These are phyloP conservation scores for Hygrocybe punicea DNA, from an alignment of 768 basidiomycete genomes.

Conservation along the genomic window DNA sequence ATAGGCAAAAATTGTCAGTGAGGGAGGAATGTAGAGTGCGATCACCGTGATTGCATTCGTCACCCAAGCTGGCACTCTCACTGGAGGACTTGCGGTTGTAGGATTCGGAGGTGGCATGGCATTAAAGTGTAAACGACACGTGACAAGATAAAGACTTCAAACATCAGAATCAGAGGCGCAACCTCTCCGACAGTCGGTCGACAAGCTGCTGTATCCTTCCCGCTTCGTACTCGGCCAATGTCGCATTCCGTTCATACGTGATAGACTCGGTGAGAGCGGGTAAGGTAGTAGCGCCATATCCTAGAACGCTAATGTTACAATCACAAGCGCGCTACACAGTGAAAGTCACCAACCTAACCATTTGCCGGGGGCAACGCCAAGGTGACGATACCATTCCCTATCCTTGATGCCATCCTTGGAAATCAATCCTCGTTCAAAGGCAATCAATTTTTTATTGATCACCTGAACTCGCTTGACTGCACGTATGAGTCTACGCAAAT, in stretches of 20 bases:
- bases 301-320: conserved; percentile 32
- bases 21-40: conserved; percentile 33
- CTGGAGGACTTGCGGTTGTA: background rate
- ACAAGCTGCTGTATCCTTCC: conserved; percentile 53
- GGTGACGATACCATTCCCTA: conserved; percentile 82
- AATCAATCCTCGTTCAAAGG: conserved; percentile 80
- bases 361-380: conserved; percentile 84
- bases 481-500: conserved; percentile 46
- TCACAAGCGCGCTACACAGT: background rate
- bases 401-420: conserved; percentile 71
- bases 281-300: conserved; percentile 82
- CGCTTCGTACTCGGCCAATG: conserved; percentile 59
- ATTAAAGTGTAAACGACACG: too few species aligned
- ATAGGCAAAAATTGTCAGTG: conserved; percentile 60
- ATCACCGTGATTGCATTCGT: background rate
- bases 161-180: conserved; percentile 23
- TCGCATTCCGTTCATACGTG: conserved; percentile 60
- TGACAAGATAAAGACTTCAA: background rate
- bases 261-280: conserved; percentile 79
- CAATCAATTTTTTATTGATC: conserved; percentile 63
- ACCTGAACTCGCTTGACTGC: conserved; percentile 56
- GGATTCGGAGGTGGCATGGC: background rate
- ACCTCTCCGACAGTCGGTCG: conserved; percentile 46
- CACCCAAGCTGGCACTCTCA: background rate
- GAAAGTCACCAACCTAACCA: conserved; percentile 59